These are phyloP conservation scores for Aspergillus fructus DNA, from an alignment of 2,329 filamentous ascomycete genomes.

Conservation along the genomic window DNA sequence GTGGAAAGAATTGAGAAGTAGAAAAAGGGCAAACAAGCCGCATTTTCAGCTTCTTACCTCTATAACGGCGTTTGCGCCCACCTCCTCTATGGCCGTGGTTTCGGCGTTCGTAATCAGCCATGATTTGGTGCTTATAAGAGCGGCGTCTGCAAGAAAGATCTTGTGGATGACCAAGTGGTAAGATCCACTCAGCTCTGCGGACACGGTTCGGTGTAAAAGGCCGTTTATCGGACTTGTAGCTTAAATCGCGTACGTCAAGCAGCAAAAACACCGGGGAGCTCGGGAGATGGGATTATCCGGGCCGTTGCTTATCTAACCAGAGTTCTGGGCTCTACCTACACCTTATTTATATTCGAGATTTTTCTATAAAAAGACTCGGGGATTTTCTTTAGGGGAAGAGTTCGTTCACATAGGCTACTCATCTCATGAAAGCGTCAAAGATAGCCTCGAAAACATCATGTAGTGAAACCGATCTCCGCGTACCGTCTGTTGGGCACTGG, in stretches of 20 bases:
- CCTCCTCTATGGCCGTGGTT: constrained; percentile 51
- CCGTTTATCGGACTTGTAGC: constrained; percentile 6
- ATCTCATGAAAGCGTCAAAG: neutral
- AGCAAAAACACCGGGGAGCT: constrained; percentile 17
- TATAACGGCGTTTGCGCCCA: constrained; percentile 71
- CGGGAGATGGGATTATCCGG: constrained; percentile 21
- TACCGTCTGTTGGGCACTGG: neutral
- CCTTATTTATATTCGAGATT: too few relatives aligned
- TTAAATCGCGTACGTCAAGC: constrained; percentile 12
- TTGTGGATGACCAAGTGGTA: neutral
- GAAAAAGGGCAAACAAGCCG: neutral
- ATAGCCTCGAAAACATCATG: neutral
- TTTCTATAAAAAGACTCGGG: neutral
- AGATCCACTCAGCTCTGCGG: neutral
- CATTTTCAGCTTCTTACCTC: constrained; percentile 56
- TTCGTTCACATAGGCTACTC: neutral
- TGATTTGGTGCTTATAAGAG: constrained; percentile 21
- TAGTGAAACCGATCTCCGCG: neutral
- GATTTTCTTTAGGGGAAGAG: neutral
- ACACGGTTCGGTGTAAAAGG: constrained; percentile 5
- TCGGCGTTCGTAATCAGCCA: constrained; percentile 59
- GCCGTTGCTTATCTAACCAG: constrained; percentile 21
- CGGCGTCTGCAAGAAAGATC: neutral
- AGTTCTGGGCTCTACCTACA: neutral
- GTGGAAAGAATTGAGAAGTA: neutral